Conservation (phyloP, 441 rosid species). For the Geranium incanum region DNA sequence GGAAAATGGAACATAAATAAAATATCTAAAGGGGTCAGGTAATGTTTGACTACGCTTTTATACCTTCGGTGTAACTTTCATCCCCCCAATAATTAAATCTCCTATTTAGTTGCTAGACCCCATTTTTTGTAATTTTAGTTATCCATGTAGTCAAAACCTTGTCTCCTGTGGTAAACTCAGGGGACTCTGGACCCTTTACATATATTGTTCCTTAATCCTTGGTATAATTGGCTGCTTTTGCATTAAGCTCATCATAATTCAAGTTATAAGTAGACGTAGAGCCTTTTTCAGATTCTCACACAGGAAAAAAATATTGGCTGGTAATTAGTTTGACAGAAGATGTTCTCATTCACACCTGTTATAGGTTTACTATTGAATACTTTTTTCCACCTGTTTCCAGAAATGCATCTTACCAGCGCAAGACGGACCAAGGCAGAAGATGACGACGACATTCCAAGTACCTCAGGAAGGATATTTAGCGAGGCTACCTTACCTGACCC, state of each 20-base stretch:
- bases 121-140: background rate
- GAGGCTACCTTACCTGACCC: slow-evolving; percentile 33
- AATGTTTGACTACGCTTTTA: background rate
- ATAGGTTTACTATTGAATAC: slow-evolving; percentile 1
- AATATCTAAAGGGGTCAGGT: background rate
- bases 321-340: background rate
- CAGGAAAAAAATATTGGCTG: background rate
- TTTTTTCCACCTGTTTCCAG: slow-evolving; percentile 32
- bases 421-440: slow-evolving; percentile 61
- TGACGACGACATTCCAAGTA: slow-evolving; percentile 68
- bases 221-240: background rate
- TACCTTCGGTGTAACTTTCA: background rate
- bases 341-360: slow-evolving; percentile 4
- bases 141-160: background rate
- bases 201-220: background rate
- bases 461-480: slow-evolving; percentile 71
- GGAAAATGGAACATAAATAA: background rate
- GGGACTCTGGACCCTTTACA: background rate
- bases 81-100: background rate
- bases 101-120: background rate
- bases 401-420: slow-evolving; percentile 68
- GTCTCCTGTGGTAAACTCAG: background rate
- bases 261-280: background rate
- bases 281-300: background rate
- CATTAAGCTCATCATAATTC: background rate